phyloP scores from a whole-genome alignment of 805 yeast species.

The Zygotorulaspora florentina region DNA sequence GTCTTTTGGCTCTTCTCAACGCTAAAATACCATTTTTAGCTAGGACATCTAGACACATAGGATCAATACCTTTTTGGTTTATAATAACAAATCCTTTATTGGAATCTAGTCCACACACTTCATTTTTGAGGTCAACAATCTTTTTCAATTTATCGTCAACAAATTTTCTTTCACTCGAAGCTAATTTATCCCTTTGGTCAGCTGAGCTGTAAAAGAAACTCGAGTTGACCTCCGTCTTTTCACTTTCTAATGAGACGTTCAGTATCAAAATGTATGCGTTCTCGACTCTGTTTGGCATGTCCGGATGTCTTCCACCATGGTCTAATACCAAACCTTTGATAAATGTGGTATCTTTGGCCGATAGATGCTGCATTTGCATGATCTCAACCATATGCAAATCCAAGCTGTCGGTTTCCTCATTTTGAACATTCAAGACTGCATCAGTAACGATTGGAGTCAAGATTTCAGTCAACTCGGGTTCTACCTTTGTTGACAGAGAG shows the following conservation, averaged over 20 bases:
- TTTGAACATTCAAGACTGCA: constrained; percentile 79
- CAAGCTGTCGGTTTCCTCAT: constrained; percentile 46
- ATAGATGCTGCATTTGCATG: constrained; percentile 95
- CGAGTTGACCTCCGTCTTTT: constrained; percentile 95
- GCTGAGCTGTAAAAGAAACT: constrained; percentile 93
- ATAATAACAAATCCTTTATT: constrained; percentile 84
- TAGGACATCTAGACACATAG: constrained; percentile 90
- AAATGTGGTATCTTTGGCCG: constrained; percentile 76
- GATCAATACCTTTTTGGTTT: constrained; percentile 98
- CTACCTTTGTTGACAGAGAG: constrained; percentile 82
- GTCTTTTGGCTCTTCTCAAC: constrained; percentile 94
- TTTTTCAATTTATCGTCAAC: constrained; percentile 90
- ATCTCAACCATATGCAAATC: constrained; percentile 97
- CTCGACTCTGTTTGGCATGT: constrained; percentile 86
- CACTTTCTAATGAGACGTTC: constrained; percentile 93
- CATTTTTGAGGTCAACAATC: constrained; percentile 88
- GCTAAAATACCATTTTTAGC: constrained; percentile 93
- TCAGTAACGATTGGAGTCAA: constrained; percentile 94
- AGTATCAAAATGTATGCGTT: constrained; percentile 83
- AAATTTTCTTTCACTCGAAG: constrained; percentile 86
- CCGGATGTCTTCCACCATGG: constrained; percentile 99
- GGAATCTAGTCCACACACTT: constrained; percentile 75
- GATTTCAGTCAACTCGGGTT: constrained; percentile 67
- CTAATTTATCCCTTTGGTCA: constrained; percentile 92
- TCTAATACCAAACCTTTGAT: constrained; percentile 89